Conservation (phyloP, 2,329 filamentous ascomycete species). For the Botryosphaeria dothidea region DNA sequence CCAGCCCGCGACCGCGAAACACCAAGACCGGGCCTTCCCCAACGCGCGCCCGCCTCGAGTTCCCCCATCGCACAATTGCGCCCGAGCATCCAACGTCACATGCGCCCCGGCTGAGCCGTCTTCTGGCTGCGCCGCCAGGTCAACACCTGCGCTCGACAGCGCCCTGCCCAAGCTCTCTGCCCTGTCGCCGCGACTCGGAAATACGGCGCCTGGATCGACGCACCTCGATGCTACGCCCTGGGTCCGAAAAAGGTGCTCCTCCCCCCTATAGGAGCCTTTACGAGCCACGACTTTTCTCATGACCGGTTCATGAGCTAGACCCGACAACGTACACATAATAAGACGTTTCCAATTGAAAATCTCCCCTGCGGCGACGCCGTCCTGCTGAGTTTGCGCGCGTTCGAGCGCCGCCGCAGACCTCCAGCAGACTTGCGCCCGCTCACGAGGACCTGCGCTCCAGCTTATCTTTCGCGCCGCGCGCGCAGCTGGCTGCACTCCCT, state of each 20-base stretch:
- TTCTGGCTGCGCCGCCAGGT: background rate
- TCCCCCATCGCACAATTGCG: slow-evolving; percentile 8
- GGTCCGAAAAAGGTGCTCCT: background rate
- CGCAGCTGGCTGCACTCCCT: slow-evolving; percentile 35
- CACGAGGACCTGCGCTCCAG: slow-evolving; percentile 36
- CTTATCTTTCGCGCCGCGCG: slow-evolving; percentile 37
- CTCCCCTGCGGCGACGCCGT: background rate
- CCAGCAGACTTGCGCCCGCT: background rate
- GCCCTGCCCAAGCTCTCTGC: background rate
- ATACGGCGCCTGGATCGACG: slow-evolving; percentile 16
- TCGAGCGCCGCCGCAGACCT: background rate
- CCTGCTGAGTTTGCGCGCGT: background rate
- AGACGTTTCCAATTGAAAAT: background rate
- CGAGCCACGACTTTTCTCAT: slow-evolving; percentile 18
- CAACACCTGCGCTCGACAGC: background rate
- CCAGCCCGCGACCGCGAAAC: background rate
- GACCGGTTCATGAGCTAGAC: slow-evolving; percentile 20
- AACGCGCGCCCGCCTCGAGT: background rate
- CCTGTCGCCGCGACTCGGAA: slow-evolving; percentile 14
- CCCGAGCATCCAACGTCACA: slow-evolving; percentile 1
- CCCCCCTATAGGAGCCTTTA: slow-evolving; percentile 14
- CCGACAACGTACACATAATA: background rate
- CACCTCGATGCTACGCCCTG: slow-evolving; percentile 16
- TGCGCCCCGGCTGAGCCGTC: slow-evolving; percentile 10
- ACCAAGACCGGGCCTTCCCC: background rate